phyloP scores from a whole-genome alignment of 2,329 filamentous ascomycete species.

The Sphaerostilbella broomeana region DNA sequence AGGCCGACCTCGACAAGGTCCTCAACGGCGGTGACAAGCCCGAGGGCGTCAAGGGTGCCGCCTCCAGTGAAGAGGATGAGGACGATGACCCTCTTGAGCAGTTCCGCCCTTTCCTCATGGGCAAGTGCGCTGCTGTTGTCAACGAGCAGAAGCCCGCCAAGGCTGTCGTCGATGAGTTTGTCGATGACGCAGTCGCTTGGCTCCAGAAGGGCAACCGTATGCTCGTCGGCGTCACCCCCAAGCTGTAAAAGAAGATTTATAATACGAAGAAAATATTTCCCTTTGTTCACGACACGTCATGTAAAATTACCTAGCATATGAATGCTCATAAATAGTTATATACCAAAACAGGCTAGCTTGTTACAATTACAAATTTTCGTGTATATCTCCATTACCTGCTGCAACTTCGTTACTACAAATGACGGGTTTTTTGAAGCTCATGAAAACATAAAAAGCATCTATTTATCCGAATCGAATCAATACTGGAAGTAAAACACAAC shows the following conservation, averaged over 20 bases:
- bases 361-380: too few species aligned
- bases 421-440: too few species aligned
- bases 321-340: too few species aligned
- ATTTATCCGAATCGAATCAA: slow-evolving; percentile 29
- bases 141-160: slow-evolving; percentile 90
- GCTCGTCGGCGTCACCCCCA: slow-evolving; percentile 43
- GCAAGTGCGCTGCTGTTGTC: slow-evolving; percentile 88
- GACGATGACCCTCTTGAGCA: slow-evolving; percentile 87
- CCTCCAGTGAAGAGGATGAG: slow-evolving; percentile 58
- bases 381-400: too few species aligned
- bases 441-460: slow-evolving; percentile 18
- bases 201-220: slow-evolving; percentile 62
- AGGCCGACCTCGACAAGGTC: slow-evolving; percentile 86
- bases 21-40: slow-evolving; percentile 52
- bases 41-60: slow-evolving; percentile 54
- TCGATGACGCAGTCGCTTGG: slow-evolving; percentile 68
- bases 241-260: slow-evolving; percentile 49
- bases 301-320: slow-evolving; percentile 16
- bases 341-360: too few species aligned
- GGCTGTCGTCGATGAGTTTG: slow-evolving; percentile 90
- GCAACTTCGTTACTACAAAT: too few species aligned
- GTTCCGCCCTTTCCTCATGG: slow-evolving; percentile 89
- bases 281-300: slow-evolving; percentile 16
- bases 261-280: slow-evolving; percentile 9
- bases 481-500: slow-evolving; percentile 23